Percentiles rank a stretch among this genome's conserved stretches.
Evolutionary conservation across 441 rosid genomes (phyloP).

Genomic region (Populus hybrid): DNA sequence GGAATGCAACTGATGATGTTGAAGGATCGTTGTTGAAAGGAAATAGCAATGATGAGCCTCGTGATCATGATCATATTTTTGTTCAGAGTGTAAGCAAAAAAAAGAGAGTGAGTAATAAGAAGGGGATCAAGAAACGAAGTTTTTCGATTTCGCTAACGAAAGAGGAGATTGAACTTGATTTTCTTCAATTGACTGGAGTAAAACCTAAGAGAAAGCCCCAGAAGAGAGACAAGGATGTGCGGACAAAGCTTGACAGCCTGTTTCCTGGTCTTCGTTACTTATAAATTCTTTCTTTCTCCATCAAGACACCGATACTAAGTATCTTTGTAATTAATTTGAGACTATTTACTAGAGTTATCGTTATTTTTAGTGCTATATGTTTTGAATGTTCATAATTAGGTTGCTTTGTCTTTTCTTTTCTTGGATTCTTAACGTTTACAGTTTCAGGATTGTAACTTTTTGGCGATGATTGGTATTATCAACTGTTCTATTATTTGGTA

Average conservation of each 20-base stretch:
- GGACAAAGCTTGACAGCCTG: constrained; percentile 3
- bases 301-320: neutral
- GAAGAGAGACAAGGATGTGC: constrained; percentile 3
- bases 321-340: neutral
- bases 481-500: neutral
- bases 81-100: neutral
- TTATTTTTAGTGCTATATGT: no score
- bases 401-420: neutral
- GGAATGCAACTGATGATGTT: neutral
- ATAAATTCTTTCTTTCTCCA: neutral
- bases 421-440: neutral
- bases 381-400: no score
- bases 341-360: neutral
- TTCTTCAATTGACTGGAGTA: neutral
- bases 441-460: neutral
- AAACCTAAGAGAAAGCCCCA: constrained; percentile 9
- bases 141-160: neutral
- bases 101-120: neutral
- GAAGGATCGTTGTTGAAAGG: neutral
- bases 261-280: constrained; percentile 27
- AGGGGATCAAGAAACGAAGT: neutral
- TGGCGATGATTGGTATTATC: neutral
- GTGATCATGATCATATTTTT: no score
- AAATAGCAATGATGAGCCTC: neutral
- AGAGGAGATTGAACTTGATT: constrained; percentile 19